Percentiles rank a stretch among this genome's conserved stretches.
Evolutionary conservation across 2,329 filamentous ascomycete species (phyloP).

Genomic region (Aspergillaceae sp.): DNA sequence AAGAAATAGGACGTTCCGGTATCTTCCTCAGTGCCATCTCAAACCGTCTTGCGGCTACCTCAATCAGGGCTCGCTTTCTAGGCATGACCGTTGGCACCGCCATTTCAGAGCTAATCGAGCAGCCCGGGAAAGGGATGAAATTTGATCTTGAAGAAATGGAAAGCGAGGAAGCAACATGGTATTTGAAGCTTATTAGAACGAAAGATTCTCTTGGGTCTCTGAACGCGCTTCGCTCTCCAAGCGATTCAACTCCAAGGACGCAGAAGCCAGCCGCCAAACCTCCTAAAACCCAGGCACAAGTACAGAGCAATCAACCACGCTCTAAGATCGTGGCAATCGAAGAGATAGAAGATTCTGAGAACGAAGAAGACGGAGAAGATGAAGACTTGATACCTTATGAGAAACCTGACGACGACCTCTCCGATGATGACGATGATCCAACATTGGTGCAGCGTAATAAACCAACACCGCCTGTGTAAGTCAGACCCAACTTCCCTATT

Average conservation of each 20-base stretch:
- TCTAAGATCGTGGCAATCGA: conserved; percentile 47
- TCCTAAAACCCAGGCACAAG: background rate
- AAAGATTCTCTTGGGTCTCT: conserved; percentile 56
- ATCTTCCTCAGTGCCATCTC: conserved; percentile 71
- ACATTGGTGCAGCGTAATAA: conserved; percentile 79
- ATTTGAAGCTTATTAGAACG: conserved; percentile 56
- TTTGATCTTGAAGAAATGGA: conserved; percentile 77
- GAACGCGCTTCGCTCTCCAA: conserved; percentile 38
- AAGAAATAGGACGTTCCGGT: conserved; percentile 61
- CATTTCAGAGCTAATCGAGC: conserved; percentile 56
- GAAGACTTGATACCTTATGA: conserved; percentile 67
- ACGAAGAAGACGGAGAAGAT: conserved; percentile 43
- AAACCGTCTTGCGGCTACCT: conserved; percentile 71
- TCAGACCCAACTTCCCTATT: conserved; percentile 9
- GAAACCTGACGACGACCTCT: conserved; percentile 78
- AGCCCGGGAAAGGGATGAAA: conserved; percentile 61
- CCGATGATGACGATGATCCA: conserved; percentile 89
- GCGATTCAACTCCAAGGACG: conserved; percentile 7
- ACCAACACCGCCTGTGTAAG: conserved; percentile 65
- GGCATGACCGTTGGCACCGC: conserved; percentile 82
- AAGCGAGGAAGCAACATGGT: conserved; percentile 64
- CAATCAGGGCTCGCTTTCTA: conserved; percentile 65
- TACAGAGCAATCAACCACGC: conserved; percentile 1
- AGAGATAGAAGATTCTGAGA: conserved; percentile 53
- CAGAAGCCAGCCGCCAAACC: conserved; percentile 3